phyloP scores from a whole-genome alignment of 2,329 filamentous ascomycete genomes.

The Kalaharituber pfeilii region DNA sequence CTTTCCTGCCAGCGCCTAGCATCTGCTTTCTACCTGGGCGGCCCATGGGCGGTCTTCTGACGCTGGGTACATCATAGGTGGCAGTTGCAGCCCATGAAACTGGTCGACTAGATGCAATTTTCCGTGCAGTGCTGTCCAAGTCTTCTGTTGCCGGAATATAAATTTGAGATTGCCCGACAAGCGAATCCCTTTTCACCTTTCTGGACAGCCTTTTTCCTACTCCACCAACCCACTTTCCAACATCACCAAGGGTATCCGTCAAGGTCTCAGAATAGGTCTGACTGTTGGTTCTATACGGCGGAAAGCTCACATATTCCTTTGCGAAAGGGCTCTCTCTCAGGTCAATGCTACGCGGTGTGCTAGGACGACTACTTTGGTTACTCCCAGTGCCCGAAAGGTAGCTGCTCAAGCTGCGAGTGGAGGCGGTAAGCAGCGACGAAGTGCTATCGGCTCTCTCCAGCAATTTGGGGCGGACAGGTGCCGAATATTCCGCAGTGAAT shows the following conservation, averaged over 20 bases:
- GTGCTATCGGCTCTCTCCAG: neutral
- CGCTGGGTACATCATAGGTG: no score
- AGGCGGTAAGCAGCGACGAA: neutral
- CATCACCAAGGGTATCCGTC: neutral
- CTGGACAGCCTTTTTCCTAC: neutral
- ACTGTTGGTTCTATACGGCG: neutral
- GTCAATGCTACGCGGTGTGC: neutral
- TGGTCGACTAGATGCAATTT: no score
- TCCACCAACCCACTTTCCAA: constrained; percentile 1
- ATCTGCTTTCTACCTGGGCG: no score
- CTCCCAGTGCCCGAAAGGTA: neutral
- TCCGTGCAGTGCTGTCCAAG: no score
- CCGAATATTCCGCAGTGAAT: no score
- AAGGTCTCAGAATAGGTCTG: neutral
- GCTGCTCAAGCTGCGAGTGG: neutral
- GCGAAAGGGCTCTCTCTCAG: neutral
- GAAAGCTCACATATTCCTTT: neutral
- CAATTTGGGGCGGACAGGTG: no score
- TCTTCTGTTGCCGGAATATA: no score
- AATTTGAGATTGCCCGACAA: no score
- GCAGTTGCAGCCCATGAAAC: no score
- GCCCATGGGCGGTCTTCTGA: no score
- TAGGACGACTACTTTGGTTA: neutral
- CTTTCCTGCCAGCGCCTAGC: no score
- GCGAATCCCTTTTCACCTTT: neutral